phyloP scores from a whole-genome alignment of 148 eudicot genomes.

The Agrostemma githago region DNA sequence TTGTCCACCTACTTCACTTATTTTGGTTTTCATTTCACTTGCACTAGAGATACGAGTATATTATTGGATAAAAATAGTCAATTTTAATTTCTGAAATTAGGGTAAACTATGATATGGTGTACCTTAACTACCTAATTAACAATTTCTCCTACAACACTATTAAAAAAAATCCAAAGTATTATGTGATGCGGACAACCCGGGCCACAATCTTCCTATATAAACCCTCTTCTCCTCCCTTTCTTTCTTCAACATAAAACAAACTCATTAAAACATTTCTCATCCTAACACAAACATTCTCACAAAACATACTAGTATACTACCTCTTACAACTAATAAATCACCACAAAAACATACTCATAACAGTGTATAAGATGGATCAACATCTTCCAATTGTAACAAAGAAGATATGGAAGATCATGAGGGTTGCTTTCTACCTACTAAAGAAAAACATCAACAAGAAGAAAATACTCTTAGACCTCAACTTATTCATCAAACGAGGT shows the following conservation, averaged over 20 bases:
- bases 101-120: too few species aligned
- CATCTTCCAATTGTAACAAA: constrained; percentile 39
- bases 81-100: too few species aligned
- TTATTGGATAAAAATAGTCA: too few species aligned
- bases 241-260: constrained; percentile 5
- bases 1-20: too few species aligned
- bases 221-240: background rate
- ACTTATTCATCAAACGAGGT: constrained; percentile 26
- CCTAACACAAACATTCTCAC: background rate
- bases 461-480: constrained; percentile 45
- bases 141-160: background rate
- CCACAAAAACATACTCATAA: background rate
- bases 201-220: constrained; percentile 23
- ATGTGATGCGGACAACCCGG: constrained; percentile 4
- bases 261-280: background rate
- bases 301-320: background rate
- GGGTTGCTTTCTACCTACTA: constrained; percentile 43
- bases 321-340: background rate
- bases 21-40: too few species aligned
- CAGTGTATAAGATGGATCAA: constrained; percentile 38
- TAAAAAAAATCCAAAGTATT: background rate
- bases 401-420: constrained; percentile 37
- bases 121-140: too few species aligned
- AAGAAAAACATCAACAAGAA: constrained; percentile 51
- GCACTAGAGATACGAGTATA: too few species aligned